Percentiles rank a stretch among this genome's conserved stretches.
Conservation (phyloP, 306 rosid species). For the Astragalus glycyphyllos region DNA sequence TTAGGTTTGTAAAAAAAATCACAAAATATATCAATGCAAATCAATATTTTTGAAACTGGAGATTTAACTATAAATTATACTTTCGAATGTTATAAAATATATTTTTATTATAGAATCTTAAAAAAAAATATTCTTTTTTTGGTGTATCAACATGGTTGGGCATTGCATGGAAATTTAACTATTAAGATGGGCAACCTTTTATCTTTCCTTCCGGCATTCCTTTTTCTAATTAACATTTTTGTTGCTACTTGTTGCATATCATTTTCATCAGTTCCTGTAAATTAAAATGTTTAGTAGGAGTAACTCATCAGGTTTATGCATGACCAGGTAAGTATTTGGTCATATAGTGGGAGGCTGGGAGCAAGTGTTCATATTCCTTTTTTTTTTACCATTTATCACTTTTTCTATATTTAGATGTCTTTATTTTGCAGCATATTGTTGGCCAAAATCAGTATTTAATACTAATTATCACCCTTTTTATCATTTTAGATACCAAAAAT, state of each 20-base stretch:
- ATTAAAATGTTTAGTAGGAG: slow-evolving; percentile 12
- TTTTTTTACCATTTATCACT: slow-evolving; percentile 1
- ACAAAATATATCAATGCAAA: not conserved
- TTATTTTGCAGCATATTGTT: slow-evolving; percentile 33
- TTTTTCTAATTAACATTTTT: slow-evolving; percentile 27
- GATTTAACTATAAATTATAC: not conserved
- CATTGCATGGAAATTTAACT: slow-evolving; percentile 23
- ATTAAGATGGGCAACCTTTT: not conserved
- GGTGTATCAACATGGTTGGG: not conserved
- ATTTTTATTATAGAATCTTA: not conserved
- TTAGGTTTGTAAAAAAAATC: not conserved
- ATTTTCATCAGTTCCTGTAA: slow-evolving; percentile 1
- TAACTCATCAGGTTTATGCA: slow-evolving; percentile 2
- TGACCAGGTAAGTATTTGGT: slow-evolving; percentile 1
- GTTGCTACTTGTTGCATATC: slow-evolving; percentile 25
- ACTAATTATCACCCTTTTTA: not conserved
- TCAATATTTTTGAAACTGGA: not conserved
- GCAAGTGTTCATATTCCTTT: slow-evolving; percentile 24
- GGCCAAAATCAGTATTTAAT: slow-evolving; percentile 20
- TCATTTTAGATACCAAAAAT: slow-evolving; percentile 10
- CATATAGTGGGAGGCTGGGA: not conserved
- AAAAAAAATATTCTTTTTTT: not conserved
- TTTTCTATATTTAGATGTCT: slow-evolving; percentile 18
- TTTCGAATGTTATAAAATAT: not conserved
- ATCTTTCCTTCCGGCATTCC: slow-evolving; percentile 20